Percentiles rank a stretch among this genome's conserved stretches.
Evolutionary conservation across 192 early-diverging fungal species (phyloP).

Genomic region (Umbelopsis vinacea): DNA sequence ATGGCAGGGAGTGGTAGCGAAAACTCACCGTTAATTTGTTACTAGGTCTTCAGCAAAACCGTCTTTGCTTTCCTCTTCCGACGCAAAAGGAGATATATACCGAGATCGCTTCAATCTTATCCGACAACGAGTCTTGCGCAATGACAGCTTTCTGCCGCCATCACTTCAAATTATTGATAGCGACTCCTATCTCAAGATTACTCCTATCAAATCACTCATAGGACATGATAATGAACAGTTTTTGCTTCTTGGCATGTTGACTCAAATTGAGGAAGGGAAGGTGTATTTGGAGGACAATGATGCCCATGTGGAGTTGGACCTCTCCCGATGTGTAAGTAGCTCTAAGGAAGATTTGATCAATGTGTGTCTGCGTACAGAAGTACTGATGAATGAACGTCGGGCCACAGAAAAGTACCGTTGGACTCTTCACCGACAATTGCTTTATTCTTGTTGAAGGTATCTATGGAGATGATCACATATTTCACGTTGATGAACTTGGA

Average conservation of each 20-base stretch:
- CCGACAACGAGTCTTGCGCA: constrained; percentile 78
- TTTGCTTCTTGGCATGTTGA: constrained; percentile 88
- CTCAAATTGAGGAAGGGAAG: constrained; percentile 78
- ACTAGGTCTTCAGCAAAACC: constrained; percentile 33
- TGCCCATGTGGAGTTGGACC: constrained; percentile 75
- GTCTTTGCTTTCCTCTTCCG: constrained; percentile 62
- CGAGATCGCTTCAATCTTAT: constrained; percentile 81
- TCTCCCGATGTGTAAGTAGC: constrained; percentile 54
- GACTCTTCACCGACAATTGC: constrained; percentile 84
- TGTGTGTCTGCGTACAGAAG: background rate
- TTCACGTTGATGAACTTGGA: constrained; percentile 72
- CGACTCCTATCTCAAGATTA: constrained; percentile 47
- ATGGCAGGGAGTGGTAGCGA: background rate
- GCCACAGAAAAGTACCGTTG: constrained; percentile 39
- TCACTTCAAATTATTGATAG: constrained; percentile 47
- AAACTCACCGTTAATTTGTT: background rate
- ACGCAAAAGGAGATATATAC: constrained; percentile 68
- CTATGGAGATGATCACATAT: constrained; percentile 71
- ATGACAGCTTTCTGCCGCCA: constrained; percentile 76
- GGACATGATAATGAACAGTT: constrained; percentile 69
- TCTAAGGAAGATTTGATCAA: background rate
- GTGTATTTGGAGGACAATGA: constrained; percentile 86
- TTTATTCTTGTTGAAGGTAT: constrained; percentile 87
- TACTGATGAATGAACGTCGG: constrained; percentile 46
- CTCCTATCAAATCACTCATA: constrained; percentile 81